Conservation (phyloP, 192 early-diverging fungal genomes). For the Cladochytrium replicatum region DNA sequence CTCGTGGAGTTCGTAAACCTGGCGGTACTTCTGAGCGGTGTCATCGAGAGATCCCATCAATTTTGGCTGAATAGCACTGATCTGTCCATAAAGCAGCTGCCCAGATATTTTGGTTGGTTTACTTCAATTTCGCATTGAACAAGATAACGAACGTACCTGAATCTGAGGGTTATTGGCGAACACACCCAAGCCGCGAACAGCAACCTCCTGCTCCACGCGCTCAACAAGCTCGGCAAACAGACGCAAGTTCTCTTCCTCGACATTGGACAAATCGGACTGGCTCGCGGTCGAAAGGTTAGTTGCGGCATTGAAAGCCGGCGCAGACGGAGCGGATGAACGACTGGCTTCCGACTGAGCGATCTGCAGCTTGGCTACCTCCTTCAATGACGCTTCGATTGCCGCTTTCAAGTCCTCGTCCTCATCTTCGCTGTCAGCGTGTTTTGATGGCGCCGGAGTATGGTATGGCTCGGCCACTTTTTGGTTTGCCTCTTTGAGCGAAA, state of each 20-base stretch:
- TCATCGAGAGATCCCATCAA: conserved; percentile 63
- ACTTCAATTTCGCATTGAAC: too few species aligned
- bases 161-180: conserved; percentile 75
- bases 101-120: too few species aligned
- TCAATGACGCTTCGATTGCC: conserved; percentile 86
- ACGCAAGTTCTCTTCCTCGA: conserved; percentile 83
- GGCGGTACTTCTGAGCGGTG: conserved; percentile 66
- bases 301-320: too few species aligned
- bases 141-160: conserved; percentile 43
- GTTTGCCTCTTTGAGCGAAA: conserved; percentile 19
- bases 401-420: conserved; percentile 86
- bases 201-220: conserved; percentile 54
- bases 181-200: conserved; percentile 54
- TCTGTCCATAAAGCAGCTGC: conserved; percentile 84
- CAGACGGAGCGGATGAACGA: too few species aligned
- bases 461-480: too few species aligned
- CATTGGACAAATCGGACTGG: too few species aligned
- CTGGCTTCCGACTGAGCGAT: too few species aligned
- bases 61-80: conserved; percentile 77
- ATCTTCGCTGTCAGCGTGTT: conserved; percentile 27
- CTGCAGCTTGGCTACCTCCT: too few species aligned
- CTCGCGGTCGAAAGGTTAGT: too few species aligned
- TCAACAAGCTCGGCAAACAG: conserved; percentile 82
- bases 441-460: conserved; percentile 4
- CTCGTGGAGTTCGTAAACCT: conserved; percentile 69